Evolutionary conservation across 345 rosid genomes (phyloP).

Genomic region (Linum lewisii): DNA sequence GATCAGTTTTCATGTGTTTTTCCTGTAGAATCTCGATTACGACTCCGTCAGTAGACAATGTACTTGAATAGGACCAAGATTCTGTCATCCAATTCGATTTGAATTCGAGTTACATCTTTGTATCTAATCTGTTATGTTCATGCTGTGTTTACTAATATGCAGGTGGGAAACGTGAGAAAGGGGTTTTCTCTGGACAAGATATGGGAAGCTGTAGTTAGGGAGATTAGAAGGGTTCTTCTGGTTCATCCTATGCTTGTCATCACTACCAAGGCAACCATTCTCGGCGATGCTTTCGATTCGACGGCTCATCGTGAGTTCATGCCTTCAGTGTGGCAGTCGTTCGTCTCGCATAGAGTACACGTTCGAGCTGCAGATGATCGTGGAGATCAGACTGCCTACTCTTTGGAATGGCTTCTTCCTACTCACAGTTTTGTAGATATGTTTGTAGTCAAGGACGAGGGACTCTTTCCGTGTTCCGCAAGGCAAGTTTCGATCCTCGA

Average conservation of each 20-base stretch:
- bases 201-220: slow-evolving; percentile 51
- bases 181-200: slow-evolving; percentile 51
- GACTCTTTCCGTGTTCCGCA: background rate
- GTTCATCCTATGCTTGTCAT: slow-evolving; percentile 64
- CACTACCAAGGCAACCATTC: slow-evolving; percentile 43
- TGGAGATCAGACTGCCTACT: background rate
- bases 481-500: background rate
- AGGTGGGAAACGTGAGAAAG: slow-evolving; percentile 33
- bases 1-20: too few species aligned
- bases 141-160: too few species aligned
- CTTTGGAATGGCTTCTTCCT: background rate
- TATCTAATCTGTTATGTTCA: too few species aligned
- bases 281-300: slow-evolving; percentile 25
- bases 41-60: too few species aligned
- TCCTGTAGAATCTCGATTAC: background rate
- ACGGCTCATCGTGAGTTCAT: slow-evolving; percentile 61
- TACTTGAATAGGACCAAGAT: too few species aligned
- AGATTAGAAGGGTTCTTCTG: slow-evolving; percentile 48
- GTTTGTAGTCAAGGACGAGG: background rate
- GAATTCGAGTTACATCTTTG: too few species aligned
- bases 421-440: background rate
- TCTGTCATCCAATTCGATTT: too few species aligned
- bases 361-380: background rate
- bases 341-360: background rate
- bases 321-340: slow-evolving; percentile 75